Conservation (phyloP, 768 basidiomycete species). For the Boletus sp. region DNA sequence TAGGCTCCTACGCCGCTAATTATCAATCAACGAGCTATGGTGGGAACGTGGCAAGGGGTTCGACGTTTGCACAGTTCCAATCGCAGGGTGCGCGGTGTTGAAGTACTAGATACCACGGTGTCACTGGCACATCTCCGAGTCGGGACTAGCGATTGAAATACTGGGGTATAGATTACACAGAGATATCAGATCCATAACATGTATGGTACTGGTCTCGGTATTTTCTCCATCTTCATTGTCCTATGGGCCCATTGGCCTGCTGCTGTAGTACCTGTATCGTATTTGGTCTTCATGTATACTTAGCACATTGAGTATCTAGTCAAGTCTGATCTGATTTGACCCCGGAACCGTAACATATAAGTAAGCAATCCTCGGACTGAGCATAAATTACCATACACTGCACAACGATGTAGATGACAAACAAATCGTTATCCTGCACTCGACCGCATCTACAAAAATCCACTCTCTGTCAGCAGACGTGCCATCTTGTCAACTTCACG, state of each 20-base stretch:
- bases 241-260: neutral
- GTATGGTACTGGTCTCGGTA: neutral
- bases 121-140: neutral
- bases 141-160: neutral
- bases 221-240: neutral
- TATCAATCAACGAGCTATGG: constrained; percentile 24
- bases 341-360: too few species aligned
- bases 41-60: constrained; percentile 12
- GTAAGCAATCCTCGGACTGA: too few species aligned
- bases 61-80: constrained; percentile 10
- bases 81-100: constrained; percentile 5
- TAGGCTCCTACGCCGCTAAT: constrained; percentile 14
- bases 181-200: neutral
- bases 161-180: neutral
- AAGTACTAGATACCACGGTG: neutral
- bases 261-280: neutral
- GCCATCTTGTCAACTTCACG: constrained; percentile 98
- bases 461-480: constrained; percentile 81
- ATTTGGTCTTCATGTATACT: neutral
- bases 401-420: constrained; percentile 6
- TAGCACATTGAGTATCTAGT: neutral
- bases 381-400: constrained; percentile 24
- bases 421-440: neutral
- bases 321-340: too few species aligned
- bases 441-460: constrained; percentile 57